A percentile compares a stretch with the other conserved stretches of the same genome.
These are phyloP conservation scores for Curvularia sp. DNA, from an alignment of 2,329 filamentous ascomycete species.

Conservation along the genomic window DNA sequence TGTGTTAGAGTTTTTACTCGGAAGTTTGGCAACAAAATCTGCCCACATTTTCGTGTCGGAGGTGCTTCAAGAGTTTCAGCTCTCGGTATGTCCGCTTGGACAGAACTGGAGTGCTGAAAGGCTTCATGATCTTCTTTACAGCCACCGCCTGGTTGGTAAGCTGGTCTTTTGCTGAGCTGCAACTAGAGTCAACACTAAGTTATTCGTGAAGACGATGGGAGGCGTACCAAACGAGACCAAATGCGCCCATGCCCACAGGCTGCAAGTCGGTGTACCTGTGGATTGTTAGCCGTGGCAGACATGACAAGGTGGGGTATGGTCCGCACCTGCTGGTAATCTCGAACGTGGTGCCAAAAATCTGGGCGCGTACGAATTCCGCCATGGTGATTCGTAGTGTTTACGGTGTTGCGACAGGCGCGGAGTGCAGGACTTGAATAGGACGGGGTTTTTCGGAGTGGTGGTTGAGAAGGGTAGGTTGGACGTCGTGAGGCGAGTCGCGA, in stretches of 20 bases:
- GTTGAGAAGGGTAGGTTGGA: slow-evolving; percentile 24
- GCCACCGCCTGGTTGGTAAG: slow-evolving; percentile 96
- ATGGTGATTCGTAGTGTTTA: slow-evolving; percentile 63
- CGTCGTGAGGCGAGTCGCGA: slow-evolving; percentile 24
- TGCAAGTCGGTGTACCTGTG: slow-evolving; percentile 94
- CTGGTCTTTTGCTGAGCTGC: slow-evolving; percentile 94
- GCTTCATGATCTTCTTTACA: slow-evolving; percentile 99
- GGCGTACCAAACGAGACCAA: slow-evolving; percentile 91
- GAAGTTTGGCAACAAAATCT: slow-evolving; percentile 3
- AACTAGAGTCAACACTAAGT: slow-evolving; percentile 23
- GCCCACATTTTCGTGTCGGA: slow-evolving; percentile 92
- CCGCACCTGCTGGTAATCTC: slow-evolving; percentile 96
- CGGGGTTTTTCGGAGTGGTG: slow-evolving; percentile 8
- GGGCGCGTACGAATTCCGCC: slow-evolving; percentile 98
- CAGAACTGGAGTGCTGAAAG: slow-evolving; percentile 97
- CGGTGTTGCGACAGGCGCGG: slow-evolving; percentile 33
- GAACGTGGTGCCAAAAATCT: slow-evolving; percentile 99
- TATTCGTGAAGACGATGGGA: slow-evolving; percentile 8
- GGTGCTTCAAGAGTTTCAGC: slow-evolving; percentile 94
- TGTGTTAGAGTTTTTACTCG: slow-evolving; percentile 26
- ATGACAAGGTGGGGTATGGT: slow-evolving; percentile 35
- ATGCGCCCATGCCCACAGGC: slow-evolving; percentile 98
- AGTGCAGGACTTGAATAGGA: slow-evolving; percentile 14
- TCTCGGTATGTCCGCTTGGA: slow-evolving; percentile 98
- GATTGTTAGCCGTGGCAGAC: slow-evolving; percentile 32